Evolutionary conservation across 148 eudicot genomes (phyloP).

Genomic region (Beta vulgaris): DNA sequence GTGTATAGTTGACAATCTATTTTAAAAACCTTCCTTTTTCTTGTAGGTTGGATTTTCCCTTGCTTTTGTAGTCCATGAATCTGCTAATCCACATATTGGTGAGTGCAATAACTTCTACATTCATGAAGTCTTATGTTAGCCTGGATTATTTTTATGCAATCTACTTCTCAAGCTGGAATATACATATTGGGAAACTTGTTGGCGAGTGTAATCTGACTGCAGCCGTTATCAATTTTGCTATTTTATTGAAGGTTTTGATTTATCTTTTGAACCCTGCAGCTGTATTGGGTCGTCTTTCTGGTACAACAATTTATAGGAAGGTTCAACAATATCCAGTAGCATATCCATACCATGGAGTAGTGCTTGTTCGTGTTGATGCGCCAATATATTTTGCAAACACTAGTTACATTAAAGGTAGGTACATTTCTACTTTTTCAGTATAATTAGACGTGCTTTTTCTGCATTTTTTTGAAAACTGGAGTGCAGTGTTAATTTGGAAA

Average conservation of each 20-base stretch:
- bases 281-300: constrained; percentile 94
- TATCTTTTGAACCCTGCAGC: constrained; percentile 47
- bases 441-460: background rate
- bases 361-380: constrained; percentile 92
- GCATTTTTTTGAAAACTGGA: background rate
- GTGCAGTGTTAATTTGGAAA: background rate
- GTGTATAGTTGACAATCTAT: too few relatives aligned
- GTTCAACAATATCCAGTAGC: constrained; percentile 90
- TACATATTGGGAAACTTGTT: background rate
- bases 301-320: constrained; percentile 93
- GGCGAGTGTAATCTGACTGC: background rate
- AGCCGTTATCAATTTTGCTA: background rate
- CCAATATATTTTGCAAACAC: constrained; percentile 98
- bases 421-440: background rate
- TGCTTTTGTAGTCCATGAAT: constrained; percentile 96
- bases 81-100: constrained; percentile 99
- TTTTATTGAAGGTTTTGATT: background rate
- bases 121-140: background rate
- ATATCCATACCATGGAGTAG: constrained; percentile 83
- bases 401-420: constrained; percentile 95
- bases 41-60: constrained; percentile 91
- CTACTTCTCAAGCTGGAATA: background rate
- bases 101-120: constrained; percentile 27
- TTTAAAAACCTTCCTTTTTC: too few relatives aligned
- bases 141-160: too few relatives aligned